Evolutionary conservation across 805 yeast genomes (phyloP).

Genomic region (Kuraishia ogatae): DNA sequence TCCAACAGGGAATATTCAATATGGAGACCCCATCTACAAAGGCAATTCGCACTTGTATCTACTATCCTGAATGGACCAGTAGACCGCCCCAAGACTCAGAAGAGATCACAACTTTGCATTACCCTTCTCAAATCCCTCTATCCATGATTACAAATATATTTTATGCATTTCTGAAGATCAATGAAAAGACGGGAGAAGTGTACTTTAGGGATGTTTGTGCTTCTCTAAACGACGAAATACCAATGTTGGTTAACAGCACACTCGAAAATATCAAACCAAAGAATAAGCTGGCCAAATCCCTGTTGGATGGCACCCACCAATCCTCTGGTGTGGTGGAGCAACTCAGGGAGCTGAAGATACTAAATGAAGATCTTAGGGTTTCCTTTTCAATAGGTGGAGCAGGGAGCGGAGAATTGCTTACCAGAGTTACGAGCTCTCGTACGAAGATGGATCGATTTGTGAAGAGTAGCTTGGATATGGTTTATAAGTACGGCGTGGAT

Average conservation of each 20-base stretch:
- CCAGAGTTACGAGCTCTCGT: conserved; percentile 16
- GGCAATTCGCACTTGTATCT: conserved; percentile 16
- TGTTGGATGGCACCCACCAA: not conserved
- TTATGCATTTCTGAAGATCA: conserved; percentile 68
- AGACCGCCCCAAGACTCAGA: conserved; percentile 39
- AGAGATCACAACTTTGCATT: conserved; percentile 20
- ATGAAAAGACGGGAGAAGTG: conserved; percentile 43
- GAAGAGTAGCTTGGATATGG: conserved; percentile 32
- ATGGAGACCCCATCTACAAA: not conserved
- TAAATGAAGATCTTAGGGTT: conserved; percentile 34
- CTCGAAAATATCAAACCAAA: not conserved
- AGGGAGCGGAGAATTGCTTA: conserved; percentile 38
- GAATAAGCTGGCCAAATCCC: not conserved
- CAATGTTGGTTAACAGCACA: not conserved
- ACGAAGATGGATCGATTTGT: conserved; percentile 37
- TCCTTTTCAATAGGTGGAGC: conserved; percentile 80
- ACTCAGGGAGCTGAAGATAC: conserved; percentile 15
- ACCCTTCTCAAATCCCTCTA: conserved; percentile 55
- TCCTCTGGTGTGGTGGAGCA: conserved; percentile 15
- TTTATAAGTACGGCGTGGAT: conserved; percentile 60
- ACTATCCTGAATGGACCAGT: conserved; percentile 59
- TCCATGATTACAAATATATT: conserved; percentile 54
- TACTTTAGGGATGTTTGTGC: conserved; percentile 37
- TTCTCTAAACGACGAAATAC: not conserved
- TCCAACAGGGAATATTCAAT: not conserved